Conservation (phyloP, 129 eudicot species). For the Flaveria ramosissima region DNA sequence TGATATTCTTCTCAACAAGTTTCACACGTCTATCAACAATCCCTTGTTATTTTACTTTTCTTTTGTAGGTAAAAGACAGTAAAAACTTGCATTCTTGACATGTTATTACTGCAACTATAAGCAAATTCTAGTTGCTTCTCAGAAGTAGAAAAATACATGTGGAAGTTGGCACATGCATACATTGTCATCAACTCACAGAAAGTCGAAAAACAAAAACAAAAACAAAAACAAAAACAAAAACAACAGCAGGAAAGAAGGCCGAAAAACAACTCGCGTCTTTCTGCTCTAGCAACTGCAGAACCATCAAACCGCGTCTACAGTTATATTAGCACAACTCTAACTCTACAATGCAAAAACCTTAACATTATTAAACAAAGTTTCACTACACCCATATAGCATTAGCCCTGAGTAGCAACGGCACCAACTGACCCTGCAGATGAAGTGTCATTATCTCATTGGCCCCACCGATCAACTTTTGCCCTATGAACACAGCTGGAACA, state of each 20-base stretch:
- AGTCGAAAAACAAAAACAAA: neutral
- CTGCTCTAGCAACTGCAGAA: neutral
- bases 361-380: slow-evolving; percentile 16
- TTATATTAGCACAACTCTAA: slow-evolving; percentile 20
- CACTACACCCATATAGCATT: slow-evolving; percentile 77
- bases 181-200: slow-evolving; percentile 13
- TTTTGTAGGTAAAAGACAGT: neutral
- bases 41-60: neutral
- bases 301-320: slow-evolving; percentile 14
- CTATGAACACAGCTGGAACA: slow-evolving; percentile 70
- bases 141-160: slow-evolving; percentile 20
- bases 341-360: slow-evolving; percentile 13
- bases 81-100: neutral
- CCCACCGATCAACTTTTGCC: slow-evolving; percentile 63
- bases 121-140: slow-evolving; percentile 25
- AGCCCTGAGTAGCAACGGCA: slow-evolving; percentile 67
- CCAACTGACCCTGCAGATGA: slow-evolving; percentile 60
- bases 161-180: slow-evolving; percentile 29
- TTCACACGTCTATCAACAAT: neutral
- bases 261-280: slow-evolving; percentile 29
- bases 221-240: neutral
- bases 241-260: slow-evolving; percentile 16
- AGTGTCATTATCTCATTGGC: slow-evolving; percentile 79
- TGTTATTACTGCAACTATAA: neutral
- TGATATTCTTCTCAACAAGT: no score